A percentile compares a stretch with the other conserved stretches of the same genome.
phyloP scores from a whole-genome alignment of 1,139 yeast genomes.

The Waltiozyma sp. region DNA sequence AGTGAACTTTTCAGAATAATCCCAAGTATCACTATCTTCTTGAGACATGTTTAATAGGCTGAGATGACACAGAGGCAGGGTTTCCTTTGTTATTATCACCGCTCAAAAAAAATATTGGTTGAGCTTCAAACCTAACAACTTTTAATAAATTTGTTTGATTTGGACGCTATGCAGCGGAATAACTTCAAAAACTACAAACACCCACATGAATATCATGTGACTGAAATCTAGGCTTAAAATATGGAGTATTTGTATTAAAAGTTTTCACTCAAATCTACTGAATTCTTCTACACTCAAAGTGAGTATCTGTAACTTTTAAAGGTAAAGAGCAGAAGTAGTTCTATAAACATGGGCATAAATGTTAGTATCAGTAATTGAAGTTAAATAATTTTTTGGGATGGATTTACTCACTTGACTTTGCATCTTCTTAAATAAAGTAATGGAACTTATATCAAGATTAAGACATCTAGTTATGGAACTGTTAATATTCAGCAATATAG shows the following conservation, averaged over 20 bases:
- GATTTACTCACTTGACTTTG: constrained; percentile 15
- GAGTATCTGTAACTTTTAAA: constrained; percentile 13
- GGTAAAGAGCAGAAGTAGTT: constrained; percentile 18
- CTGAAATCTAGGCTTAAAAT: no score
- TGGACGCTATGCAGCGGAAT: no score
- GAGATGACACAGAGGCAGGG: no score
- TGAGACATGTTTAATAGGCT: no score
- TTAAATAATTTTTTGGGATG: constrained; percentile 2
- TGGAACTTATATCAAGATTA: constrained; percentile 14
- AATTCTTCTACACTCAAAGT: constrained; percentile 18
- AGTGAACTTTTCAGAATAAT: neutral
- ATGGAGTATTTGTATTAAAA: no score
- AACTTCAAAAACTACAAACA: no score
- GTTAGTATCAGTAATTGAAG: no score
- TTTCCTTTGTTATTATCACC: no score
- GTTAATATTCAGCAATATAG: no score
- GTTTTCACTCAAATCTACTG: constrained; percentile 2
- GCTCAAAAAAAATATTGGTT: no score
- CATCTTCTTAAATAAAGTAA: constrained; percentile 15
- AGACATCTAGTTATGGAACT: constrained; percentile 9
- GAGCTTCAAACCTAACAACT: no score
- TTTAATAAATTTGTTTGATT: no score
- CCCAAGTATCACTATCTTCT: constrained; percentile 2
- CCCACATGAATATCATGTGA: neutral
- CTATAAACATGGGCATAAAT: constrained; percentile 3